Evolutionary conservation across 2,329 filamentous ascomycete genomes (phyloP).

Genomic region (Aspergillus arachidicola): DNA sequence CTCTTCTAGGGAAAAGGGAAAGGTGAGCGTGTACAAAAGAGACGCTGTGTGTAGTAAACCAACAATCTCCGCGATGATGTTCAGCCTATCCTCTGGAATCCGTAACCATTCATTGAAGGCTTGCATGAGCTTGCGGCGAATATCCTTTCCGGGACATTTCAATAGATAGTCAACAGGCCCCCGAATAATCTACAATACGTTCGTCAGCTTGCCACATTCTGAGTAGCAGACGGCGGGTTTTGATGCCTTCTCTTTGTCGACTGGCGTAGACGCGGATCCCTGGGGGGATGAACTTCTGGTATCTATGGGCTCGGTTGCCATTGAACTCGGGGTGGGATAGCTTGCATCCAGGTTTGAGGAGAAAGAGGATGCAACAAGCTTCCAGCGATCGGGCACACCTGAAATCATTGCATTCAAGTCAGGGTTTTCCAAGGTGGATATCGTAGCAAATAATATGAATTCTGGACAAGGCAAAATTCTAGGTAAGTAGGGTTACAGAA

Average conservation of each 20-base stretch:
- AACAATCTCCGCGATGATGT: slow-evolving; percentile 44
- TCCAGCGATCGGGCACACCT: not conserved
- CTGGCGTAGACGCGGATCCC: not conserved
- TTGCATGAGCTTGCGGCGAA: slow-evolving; percentile 45
- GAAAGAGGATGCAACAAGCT: not conserved
- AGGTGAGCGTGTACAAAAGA: slow-evolving; percentile 31
- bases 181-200: not conserved
- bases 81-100: slow-evolving; percentile 42
- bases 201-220: not conserved
- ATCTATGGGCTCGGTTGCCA: not conserved
- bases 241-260: not conserved
- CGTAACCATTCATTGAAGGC: slow-evolving; percentile 48
- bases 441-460: not conserved
- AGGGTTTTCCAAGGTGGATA: not conserved
- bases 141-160: slow-evolving; percentile 44
- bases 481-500: too few relatives aligned
- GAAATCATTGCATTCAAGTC: not conserved
- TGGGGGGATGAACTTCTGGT: not conserved
- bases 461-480: too few relatives aligned
- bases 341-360: not conserved
- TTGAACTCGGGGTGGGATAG: not conserved
- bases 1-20: not conserved
- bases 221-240: too few relatives aligned
- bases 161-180: slow-evolving; percentile 1
- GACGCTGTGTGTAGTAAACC: slow-evolving; percentile 49